Base-by-base conservation (phyloP, 2,329 filamentous ascomycete species). In the Fusarium sp. region DNA sequence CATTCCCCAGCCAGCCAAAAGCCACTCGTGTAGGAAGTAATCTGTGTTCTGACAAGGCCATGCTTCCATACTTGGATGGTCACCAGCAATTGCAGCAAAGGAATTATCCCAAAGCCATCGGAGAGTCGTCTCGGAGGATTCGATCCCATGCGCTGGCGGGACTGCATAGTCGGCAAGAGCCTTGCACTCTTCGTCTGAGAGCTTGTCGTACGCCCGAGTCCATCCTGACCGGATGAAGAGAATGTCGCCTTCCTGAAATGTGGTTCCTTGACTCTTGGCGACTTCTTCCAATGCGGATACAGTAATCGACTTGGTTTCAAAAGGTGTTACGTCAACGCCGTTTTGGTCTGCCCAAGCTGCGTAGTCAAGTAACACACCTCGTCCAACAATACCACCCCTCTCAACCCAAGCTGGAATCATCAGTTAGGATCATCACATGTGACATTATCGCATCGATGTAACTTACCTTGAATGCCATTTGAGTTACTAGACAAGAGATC, bases 31-130 rank as follows among this genome's bases (percentile, higher is more conserved):
- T 4, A 80, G 61, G 42, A 63, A 72, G 38, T 64, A 76, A 69
- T 78, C 59, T 37, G 73, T 54, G 30, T 78, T 73, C 47, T 79
- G 58, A 31, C 79, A 72, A 9, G 82, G 81, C 69, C 82, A 85
- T 4, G 83, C 83, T 69, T 89, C 87, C 64, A 86, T 84, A 7
- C 75, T 65, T 0, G 86, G 83, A 49, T 83, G 81, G 60, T 90
- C 87, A 4, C 86, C 85, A 0, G 83, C 87, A 0, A 88, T 82
- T 2, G 87, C 87, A 0, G 85, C 78, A 67, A 89, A 88, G 15
- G 50, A 59, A 8, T 83, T 80, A 55, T 88, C 83, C 86, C 86
- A 89, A 18, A 89, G 77, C 86, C 87, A 89, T 37, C 81, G 79
- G 15, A 87, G 78, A 8, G 82, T 83, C 7, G 80, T 80, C 16